Percentiles rank a stretch among this genome's conserved stretches.
Evolutionary conservation across 2,329 filamentous ascomycete genomes (phyloP).

Genomic region (Clarireedia hainanense): DNA sequence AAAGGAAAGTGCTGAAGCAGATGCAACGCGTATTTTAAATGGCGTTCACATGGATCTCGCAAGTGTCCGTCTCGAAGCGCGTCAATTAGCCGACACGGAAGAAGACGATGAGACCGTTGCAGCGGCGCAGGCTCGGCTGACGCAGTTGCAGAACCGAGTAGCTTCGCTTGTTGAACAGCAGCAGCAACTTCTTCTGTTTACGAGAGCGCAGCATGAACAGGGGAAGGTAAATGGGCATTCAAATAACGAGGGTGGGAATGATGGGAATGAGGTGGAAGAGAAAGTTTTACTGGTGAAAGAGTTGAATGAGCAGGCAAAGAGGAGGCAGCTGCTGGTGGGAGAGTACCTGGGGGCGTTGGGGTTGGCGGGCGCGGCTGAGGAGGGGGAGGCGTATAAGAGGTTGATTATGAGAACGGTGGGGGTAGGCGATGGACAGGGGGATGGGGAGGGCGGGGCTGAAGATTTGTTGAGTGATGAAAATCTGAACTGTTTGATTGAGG

Average conservation of each 20-base stretch:
- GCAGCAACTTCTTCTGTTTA: conserved; percentile 34
- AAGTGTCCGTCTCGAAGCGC: conserved; percentile 49
- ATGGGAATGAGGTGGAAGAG: conserved; percentile 43
- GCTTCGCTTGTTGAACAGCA: conserved; percentile 37
- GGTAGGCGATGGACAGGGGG: conserved; percentile 39
- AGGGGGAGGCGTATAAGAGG: conserved; percentile 61
- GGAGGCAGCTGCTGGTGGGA: conserved; percentile 45
- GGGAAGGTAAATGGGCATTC: conserved; percentile 24
- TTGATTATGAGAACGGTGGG: conserved; percentile 17
- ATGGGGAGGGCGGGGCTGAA: not conserved
- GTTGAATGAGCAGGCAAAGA: conserved; percentile 46
- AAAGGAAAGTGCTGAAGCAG: conserved; percentile 61
- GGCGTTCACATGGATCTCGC: conserved; percentile 63
- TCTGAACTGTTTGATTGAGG: conserved; percentile 21
- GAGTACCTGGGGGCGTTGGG: conserved; percentile 63
- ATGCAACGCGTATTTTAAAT: conserved; percentile 56
- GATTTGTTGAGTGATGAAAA: conserved; percentile 29
- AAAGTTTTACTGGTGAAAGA: conserved; percentile 50
- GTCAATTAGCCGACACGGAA: conserved; percentile 37
- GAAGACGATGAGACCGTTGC: conserved; percentile 16
- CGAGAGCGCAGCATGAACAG: conserved; percentile 37
- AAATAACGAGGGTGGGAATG: conserved; percentile 7
- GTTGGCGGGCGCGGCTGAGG: conserved; percentile 62
- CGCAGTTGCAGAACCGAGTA: conserved; percentile 19
- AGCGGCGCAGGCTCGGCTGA: conserved; percentile 18